Percentiles rank a stretch among this genome's conserved stretches.
phyloP scores from a whole-genome alignment of 345 rosid genomes.

The Lepidium didymum region DNA sequence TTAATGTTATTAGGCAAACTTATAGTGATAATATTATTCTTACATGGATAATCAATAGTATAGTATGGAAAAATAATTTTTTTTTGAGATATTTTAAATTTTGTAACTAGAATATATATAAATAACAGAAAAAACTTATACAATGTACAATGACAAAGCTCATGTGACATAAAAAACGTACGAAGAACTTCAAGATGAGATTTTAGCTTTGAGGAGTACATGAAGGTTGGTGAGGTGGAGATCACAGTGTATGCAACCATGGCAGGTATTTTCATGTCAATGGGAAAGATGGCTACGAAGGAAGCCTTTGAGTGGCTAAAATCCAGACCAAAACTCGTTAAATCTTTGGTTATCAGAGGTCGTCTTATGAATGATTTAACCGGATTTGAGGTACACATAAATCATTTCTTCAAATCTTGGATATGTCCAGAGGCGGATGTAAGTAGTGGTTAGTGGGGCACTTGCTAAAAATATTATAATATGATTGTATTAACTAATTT shows the following conservation, averaged over 20 bases:
- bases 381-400: constrained; percentile 13
- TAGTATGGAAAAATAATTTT: too few relatives aligned
- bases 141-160: too few relatives aligned
- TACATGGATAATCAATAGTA: too few relatives aligned
- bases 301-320: constrained; percentile 12
- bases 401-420: neutral
- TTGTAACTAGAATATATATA: too few relatives aligned
- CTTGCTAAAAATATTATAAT: too few relatives aligned
- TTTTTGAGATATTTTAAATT: too few relatives aligned
- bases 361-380: constrained; percentile 19
- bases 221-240: neutral
- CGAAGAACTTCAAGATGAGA: neutral
- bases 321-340: constrained; percentile 13
- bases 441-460: too few relatives aligned
- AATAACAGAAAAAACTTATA: too few relatives aligned
- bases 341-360: neutral
- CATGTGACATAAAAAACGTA: neutral
- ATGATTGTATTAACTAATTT: too few relatives aligned
- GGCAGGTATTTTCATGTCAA: neutral
- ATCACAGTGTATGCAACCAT: neutral
- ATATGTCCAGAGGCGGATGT: too few relatives aligned
- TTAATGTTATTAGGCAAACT: too few relatives aligned
- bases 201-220: constrained; percentile 4
- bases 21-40: too few relatives aligned
- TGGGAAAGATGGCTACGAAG: neutral